Evolutionary conservation across 2,329 filamentous ascomycete genomes (phyloP), one percentile per base, ranked within the genome.

Genomic region (Myriosclerotinia curreyana): DNA sequence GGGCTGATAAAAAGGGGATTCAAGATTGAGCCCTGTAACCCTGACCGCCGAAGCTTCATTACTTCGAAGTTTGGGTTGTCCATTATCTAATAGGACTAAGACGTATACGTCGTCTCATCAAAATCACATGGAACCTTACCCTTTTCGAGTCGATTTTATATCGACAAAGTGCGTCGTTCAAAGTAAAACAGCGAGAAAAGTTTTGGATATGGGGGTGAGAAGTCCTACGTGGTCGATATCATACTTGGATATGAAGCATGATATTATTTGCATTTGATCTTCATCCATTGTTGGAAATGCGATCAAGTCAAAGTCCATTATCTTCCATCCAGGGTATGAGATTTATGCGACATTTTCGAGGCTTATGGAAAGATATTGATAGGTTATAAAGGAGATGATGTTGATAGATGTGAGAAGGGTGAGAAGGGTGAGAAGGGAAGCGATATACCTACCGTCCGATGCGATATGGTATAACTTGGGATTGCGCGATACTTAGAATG

Each of bases 1-100:
- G 86, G 86, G 81, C 82, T 15, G 84, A 87, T 69, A 79, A 79
- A 52, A 84, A 83, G 71, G 79, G 81, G 52, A 79, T 86, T 51
- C 73, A 85, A 62, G 86, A 90, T 73, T 90, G 69, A 59, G 15
- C 42, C 22, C 17, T 17, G 6, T 38, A 17, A 11, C 42, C 15
- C 14, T 3, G 15, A 15, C 25, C 14, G n/a, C 11, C 40, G n/a
- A 36, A 7, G 28, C 14, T 22, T 48, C 20, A 22, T 22, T 3
- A 25, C 2, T 48, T 6, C 5, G n/a, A 46, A 12, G 31, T 12
- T 22, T 38, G 42, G n/a, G 17, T 36, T 17, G 36, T 25, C 22
- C 14, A 12, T 7, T 36, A n/a, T 20, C n/a, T 4, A 5, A 36
- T 14, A 22, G 5, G 42, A 25, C 20, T 2, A 22, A 12, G 25